Conservation (phyloP, 257 asterid species). For the Nicotiana knightiana region DNA sequence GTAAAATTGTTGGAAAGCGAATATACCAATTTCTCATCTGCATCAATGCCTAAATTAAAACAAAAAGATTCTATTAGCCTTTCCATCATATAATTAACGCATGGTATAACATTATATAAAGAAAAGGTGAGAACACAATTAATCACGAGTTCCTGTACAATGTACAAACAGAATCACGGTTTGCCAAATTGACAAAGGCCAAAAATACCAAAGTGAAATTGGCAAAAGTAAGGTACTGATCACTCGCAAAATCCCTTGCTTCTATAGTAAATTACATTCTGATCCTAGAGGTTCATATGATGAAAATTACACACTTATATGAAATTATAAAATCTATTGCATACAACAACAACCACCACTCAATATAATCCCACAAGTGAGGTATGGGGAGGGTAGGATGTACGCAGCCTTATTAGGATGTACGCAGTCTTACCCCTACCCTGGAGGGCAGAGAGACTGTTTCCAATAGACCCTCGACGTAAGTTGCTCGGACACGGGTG, state of each 20-base stretch:
- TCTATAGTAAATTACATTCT: neutral
- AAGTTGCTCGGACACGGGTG: no score
- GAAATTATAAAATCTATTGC: neutral
- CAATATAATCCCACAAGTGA: no score
- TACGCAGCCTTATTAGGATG: no score
- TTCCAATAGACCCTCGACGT: no score
- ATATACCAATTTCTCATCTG: conserved; percentile 84
- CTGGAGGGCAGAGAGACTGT: no score
- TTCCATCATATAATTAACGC: neutral
- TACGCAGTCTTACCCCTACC: no score
- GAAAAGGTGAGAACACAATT: neutral
- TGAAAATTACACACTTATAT: neutral
- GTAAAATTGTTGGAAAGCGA: conserved; percentile 92
- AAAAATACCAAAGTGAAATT: neutral
- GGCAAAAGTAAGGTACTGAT: neutral
- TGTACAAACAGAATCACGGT: neutral
- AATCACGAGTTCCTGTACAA: neutral
- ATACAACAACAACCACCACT: no score
- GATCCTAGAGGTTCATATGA: neutral
- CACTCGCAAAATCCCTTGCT: neutral
- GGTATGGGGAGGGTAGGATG: no score
- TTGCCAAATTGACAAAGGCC: neutral
- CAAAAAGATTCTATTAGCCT: conserved; percentile 6
- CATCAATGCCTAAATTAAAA: conserved; percentile 65
- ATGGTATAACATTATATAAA: neutral